phyloP scores from a whole-genome alignment of 306 rosid genomes.

The Citrullus colocynthis region DNA sequence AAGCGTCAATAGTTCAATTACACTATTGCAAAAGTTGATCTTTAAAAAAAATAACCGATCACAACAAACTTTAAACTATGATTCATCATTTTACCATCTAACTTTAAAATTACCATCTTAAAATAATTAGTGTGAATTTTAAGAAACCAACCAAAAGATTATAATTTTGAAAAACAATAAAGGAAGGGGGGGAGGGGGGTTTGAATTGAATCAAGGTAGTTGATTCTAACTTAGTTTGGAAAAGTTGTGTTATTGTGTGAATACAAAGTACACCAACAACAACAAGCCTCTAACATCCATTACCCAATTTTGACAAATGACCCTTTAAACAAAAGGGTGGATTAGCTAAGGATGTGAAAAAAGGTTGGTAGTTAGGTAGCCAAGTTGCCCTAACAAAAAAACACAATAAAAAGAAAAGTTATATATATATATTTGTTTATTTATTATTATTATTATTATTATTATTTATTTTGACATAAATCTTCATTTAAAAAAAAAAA shows the following conservation, averaged over 20 bases:
- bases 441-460: no score
- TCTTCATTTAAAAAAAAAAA: not conserved
- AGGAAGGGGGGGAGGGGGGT: no score
- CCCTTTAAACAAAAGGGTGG: not conserved
- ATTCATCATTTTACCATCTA: no score
- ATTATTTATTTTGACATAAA: not conserved
- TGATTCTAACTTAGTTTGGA: not conserved
- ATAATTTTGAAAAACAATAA: not conserved
- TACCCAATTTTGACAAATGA: not conserved
- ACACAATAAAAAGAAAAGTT: no score
- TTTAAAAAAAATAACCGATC: no score
- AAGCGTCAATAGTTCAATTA: no score
- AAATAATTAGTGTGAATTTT: no score
- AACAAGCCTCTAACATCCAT: not conserved
- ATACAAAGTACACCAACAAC: not conserved
- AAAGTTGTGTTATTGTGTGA: not conserved
- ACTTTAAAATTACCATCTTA: no score
- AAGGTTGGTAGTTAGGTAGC: not conserved
- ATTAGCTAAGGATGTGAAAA: not conserved
- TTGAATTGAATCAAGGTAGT: not conserved
- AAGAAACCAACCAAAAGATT: no score
- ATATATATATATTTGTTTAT: no score
- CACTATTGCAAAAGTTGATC: no score
- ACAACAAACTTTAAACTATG: no score
- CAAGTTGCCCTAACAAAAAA: not conserved